A percentile compares a stretch with the other conserved stretches of the same genome.
phyloP scores from a whole-genome alignment of 192 early-diverging fungal species.

The Kickxella alabastrina region DNA sequence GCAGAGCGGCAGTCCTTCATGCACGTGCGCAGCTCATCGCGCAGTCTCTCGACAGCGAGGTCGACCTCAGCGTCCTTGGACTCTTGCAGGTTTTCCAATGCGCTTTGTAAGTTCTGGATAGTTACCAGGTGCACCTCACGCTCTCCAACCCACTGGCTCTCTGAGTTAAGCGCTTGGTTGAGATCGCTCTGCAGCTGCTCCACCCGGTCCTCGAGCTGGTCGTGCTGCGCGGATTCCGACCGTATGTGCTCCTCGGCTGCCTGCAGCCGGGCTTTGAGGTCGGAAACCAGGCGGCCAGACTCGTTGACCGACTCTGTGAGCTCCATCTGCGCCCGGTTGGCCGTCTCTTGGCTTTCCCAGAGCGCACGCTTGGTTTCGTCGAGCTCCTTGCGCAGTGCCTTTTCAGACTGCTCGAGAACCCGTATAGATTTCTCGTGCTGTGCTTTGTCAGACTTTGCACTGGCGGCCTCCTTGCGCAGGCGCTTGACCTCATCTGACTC shows the following conservation, averaged over 20 bases:
- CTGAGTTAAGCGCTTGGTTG: slow-evolving; percentile 54
- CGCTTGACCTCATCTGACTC: slow-evolving; percentile 62
- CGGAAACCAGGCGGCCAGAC: slow-evolving; percentile 24
- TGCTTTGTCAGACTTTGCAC: slow-evolving; percentile 12
- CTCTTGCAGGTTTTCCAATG: slow-evolving; percentile 84
- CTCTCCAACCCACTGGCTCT: slow-evolving; percentile 57
- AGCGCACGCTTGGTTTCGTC: slow-evolving; percentile 27
- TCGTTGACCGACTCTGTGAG: slow-evolving; percentile 11
- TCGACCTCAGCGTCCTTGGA: slow-evolving; percentile 66
- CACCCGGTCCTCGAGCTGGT: slow-evolving; percentile 43
- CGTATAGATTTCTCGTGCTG: slow-evolving; percentile 5
- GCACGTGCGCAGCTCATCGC: slow-evolving; percentile 45
- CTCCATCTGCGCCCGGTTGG: slow-evolving; percentile 27
- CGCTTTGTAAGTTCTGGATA: slow-evolving; percentile 78
- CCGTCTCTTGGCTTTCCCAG: slow-evolving; percentile 44
- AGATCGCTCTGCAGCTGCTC: slow-evolving; percentile 55
- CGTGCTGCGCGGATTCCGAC: slow-evolving; percentile 19
- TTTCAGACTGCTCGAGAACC: not conserved
- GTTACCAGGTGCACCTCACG: slow-evolving; percentile 58
- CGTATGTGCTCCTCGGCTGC: slow-evolving; percentile 31
- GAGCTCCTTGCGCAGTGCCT: slow-evolving; percentile 18
- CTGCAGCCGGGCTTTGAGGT: slow-evolving; percentile 12
- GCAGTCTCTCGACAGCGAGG: slow-evolving; percentile 51
- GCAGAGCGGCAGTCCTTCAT: slow-evolving; percentile 55
- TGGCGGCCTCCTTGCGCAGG: slow-evolving; percentile 19